Conservation (phyloP, 2,329 filamentous ascomycete species). For the Monilinia aucupariae region DNA sequence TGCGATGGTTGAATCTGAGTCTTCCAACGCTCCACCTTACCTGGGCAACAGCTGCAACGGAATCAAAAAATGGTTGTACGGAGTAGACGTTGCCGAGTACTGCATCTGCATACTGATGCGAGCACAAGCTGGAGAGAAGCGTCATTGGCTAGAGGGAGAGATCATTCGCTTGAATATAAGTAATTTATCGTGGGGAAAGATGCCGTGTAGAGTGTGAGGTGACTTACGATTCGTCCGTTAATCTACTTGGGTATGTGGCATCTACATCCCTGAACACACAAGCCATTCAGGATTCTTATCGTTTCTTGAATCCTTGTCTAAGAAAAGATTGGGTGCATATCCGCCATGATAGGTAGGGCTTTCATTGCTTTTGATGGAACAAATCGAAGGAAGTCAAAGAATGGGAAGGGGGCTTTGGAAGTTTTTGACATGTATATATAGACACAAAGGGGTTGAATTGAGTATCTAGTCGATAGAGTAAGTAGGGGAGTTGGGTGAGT, state of each 20-base stretch:
- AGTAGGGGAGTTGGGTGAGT: too few relatives aligned
- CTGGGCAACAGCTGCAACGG: not conserved
- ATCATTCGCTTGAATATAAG: constrained; percentile 3
- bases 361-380: not conserved
- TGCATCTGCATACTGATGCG: not conserved
- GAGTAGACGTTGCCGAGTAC: not conserved
- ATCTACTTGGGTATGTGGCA: constrained; percentile 1
- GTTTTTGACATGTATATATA: too few relatives aligned
- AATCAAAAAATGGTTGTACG: not conserved
- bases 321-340: not conserved
- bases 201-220: constrained; percentile 6
- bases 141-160: not conserved
- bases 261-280: constrained; percentile 5
- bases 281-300: constrained; percentile 9
- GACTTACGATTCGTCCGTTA: not conserved
- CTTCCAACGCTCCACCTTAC: not conserved
- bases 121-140: not conserved
- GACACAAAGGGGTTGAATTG: too few relatives aligned
- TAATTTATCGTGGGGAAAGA: not conserved
- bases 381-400: not conserved
- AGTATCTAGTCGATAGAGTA: too few relatives aligned
- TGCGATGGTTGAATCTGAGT: not conserved
- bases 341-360: not conserved
- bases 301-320: not conserved
- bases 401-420: too few relatives aligned